A percentile compares a stretch with the other conserved stretches of the same genome.
These are phyloP conservation scores for Beta vulgaris DNA, from an alignment of 148 eudicot species.

Conservation along the genomic window DNA sequence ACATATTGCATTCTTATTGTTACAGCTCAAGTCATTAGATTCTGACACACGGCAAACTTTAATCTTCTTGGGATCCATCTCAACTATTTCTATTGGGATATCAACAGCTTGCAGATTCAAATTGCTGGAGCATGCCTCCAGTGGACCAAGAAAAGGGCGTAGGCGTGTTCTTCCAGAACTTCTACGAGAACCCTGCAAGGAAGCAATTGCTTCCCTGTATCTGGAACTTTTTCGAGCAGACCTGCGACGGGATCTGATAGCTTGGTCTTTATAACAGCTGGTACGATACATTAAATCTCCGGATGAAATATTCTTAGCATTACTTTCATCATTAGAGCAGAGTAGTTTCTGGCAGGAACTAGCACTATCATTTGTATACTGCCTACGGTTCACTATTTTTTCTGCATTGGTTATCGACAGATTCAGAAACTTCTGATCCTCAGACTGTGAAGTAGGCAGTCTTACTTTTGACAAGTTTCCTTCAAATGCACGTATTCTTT, in stretches of 20 bases:
- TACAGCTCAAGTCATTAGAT: conserved; percentile 12
- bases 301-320: neutral
- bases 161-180: conserved; percentile 19
- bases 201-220: conserved; percentile 32
- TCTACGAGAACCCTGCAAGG: conserved; percentile 24
- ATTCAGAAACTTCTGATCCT: conserved; percentile 9
- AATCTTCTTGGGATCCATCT: conserved; percentile 18
- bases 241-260: conserved; percentile 33
- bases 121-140: conserved; percentile 17
- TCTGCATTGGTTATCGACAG: conserved; percentile 1
- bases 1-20: neutral
- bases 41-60: neutral
- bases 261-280: conserved; percentile 13
- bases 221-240: conserved; percentile 35
- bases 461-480: conserved; percentile 20
- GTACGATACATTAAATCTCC: conserved; percentile 5
- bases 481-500: conserved; percentile 41
- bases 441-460: conserved; percentile 8
- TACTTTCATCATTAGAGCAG: conserved; percentile 11
- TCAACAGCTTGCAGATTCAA: conserved; percentile 19
- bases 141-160: conserved; percentile 1
- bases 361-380: neutral
- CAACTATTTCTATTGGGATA: conserved; percentile 10
- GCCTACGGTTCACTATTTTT: conserved; percentile 8
- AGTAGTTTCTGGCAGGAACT: conserved; percentile 9